These are phyloP conservation scores for Boletus subcaerulescens DNA, from an alignment of 768 basidiomycete species.

Conservation along the genomic window DNA sequence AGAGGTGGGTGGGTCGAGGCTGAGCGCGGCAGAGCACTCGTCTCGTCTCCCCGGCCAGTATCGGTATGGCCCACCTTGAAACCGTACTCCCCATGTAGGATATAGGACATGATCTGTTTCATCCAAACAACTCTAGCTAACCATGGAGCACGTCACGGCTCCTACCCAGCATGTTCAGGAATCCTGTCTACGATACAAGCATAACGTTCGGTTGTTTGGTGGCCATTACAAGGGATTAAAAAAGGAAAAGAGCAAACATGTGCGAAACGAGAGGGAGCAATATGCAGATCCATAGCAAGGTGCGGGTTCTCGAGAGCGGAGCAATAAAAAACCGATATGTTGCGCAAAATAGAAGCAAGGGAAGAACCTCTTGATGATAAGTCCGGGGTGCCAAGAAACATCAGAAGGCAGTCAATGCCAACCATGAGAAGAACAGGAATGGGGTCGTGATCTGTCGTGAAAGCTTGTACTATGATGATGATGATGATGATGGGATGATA, in stretches of 20 bases:
- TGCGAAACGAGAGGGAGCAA: slow-evolving; percentile 17
- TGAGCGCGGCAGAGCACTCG: too few relatives aligned
- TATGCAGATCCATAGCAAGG: slow-evolving; percentile 30
- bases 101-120: neutral
- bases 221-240: slow-evolving; percentile 22
- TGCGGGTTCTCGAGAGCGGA: slow-evolving; percentile 13
- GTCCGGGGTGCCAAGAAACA: slow-evolving; percentile 28
- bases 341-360: slow-evolving; percentile 16
- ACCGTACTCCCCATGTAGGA: too few relatives aligned
- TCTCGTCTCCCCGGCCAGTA: too few relatives aligned
- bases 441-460: slow-evolving; percentile 20
- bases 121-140: neutral
- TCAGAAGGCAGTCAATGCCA: slow-evolving; percentile 29
- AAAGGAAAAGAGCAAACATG: slow-evolving; percentile 10
- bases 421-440: neutral
- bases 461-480: slow-evolving; percentile 3
- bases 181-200: slow-evolving; percentile 30
- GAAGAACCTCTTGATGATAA: slow-evolving; percentile 2
- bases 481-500: neutral
- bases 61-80: too few relatives aligned
- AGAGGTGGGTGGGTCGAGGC: too few relatives aligned
- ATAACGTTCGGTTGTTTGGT: slow-evolving; percentile 16
- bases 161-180: slow-evolving; percentile 6
- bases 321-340: slow-evolving; percentile 16
- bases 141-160: neutral